Evolutionary conservation across 2,329 filamentous ascomycete genomes (phyloP).

Genomic region (Fusarium miscanthi): DNA sequence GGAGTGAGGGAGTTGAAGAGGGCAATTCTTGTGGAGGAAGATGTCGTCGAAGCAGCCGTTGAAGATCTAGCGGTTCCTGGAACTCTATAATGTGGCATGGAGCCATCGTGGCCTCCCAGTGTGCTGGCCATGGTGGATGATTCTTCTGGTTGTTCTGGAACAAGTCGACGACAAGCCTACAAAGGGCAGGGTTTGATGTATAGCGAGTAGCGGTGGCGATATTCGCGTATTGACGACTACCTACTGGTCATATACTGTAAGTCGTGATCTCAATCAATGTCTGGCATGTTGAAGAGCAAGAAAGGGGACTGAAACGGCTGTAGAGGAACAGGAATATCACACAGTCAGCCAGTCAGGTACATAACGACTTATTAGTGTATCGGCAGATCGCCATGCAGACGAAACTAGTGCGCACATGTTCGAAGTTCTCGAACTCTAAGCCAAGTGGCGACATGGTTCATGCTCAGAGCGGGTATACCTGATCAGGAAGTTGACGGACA

Average conservation of each 20-base stretch:
- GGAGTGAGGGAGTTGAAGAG: constrained; percentile 33
- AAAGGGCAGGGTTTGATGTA: neutral
- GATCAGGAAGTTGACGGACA: constrained; percentile 32
- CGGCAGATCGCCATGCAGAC: constrained; percentile 31
- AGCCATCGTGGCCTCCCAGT: constrained; percentile 13
- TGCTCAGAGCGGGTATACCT: constrained; percentile 25
- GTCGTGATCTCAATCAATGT: constrained; percentile 2
- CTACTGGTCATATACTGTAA: neutral
- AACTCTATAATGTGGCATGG: constrained; percentile 11
- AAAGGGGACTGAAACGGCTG: neutral
- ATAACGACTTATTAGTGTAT: constrained; percentile 10
- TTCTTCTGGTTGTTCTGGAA: neutral
- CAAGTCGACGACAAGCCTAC: neutral
- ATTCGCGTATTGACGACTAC: neutral
- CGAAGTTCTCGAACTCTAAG: constrained; percentile 17
- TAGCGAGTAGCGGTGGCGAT: neutral
- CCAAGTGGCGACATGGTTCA: constrained; percentile 31
- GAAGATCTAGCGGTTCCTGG: constrained; percentile 28
- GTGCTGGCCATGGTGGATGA: constrained; percentile 16
- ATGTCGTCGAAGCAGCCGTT: constrained; percentile 28
- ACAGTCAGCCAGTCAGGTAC: constrained; percentile 3
- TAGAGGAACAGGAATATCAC: constrained; percentile 16
- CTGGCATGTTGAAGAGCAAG: neutral
- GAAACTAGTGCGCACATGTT: constrained; percentile 18
- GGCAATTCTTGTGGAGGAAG: constrained; percentile 29